Conservation (phyloP, 257 asterid species). For the Craterostigma plantagineum region DNA sequence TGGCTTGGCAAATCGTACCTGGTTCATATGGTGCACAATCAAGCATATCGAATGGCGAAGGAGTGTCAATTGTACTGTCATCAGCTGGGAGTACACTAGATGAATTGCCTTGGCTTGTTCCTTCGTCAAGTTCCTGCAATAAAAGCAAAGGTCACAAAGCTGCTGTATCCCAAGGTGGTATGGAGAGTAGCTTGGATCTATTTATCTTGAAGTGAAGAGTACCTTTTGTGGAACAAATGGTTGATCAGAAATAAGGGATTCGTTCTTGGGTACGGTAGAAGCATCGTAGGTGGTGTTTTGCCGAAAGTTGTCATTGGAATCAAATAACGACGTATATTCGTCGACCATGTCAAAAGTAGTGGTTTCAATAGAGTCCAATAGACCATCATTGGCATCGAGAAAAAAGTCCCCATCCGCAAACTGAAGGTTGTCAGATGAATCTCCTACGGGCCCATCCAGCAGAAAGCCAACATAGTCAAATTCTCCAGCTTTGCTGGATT, state of each 20-base stretch:
- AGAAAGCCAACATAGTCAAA: slow-evolving; percentile 34
- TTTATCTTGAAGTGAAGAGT: slow-evolving; percentile 15
- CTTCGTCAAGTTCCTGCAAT: slow-evolving; percentile 4
- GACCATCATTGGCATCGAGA: slow-evolving; percentile 32
- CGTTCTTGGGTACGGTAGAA: slow-evolving; percentile 20
- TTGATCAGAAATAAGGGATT: slow-evolving; percentile 20
- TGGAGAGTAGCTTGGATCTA: slow-evolving; percentile 14
- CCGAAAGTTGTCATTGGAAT: slow-evolving; percentile 26
- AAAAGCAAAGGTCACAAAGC: background rate
- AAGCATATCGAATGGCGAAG: slow-evolving; percentile 24
- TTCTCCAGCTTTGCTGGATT: slow-evolving; percentile 34
- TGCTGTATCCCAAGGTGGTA: too few species aligned
- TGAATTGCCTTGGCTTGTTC: slow-evolving; percentile 10
- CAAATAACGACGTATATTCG: slow-evolving; percentile 45
- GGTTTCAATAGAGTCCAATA: slow-evolving; percentile 28
- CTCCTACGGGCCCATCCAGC: slow-evolving; percentile 44
- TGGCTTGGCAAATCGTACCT: slow-evolving; percentile 17
- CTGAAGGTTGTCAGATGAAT: slow-evolving; percentile 18
- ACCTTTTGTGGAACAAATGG: slow-evolving; percentile 23
- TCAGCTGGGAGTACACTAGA: slow-evolving; percentile 15
- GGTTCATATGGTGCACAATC: slow-evolving; percentile 22
- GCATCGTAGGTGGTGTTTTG: slow-evolving; percentile 25
- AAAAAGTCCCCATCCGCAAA: slow-evolving; percentile 43
- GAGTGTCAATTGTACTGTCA: slow-evolving; percentile 5
- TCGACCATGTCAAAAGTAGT: slow-evolving; percentile 35